These are phyloP conservation scores for Torrubiellomyces zombiae DNA, from an alignment of 2,329 filamentous ascomycete genomes.

Conservation along the genomic window DNA sequence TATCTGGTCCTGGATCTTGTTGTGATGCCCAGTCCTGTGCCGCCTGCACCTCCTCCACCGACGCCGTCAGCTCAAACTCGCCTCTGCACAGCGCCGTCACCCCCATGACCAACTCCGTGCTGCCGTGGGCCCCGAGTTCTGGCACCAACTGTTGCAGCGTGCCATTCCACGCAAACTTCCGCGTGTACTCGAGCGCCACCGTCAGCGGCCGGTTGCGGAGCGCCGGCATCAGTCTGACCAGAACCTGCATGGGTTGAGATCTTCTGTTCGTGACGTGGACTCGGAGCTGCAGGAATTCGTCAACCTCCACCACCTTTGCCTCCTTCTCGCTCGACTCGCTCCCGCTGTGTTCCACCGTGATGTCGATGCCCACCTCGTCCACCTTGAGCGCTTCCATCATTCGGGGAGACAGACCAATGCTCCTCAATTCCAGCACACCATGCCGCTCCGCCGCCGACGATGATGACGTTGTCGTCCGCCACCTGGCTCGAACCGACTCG, in stretches of 20 bases:
- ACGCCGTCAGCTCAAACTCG: slow-evolving; percentile 66
- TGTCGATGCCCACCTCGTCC: slow-evolving; percentile 57
- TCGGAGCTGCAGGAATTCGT: slow-evolving; percentile 48
- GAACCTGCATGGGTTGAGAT: slow-evolving; percentile 45
- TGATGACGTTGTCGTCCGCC: slow-evolving; percentile 49
- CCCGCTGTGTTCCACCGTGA: slow-evolving; percentile 30
- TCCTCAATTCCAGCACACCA: slow-evolving; percentile 61
- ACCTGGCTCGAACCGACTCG: slow-evolving; percentile 51
- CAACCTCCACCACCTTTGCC: slow-evolving; percentile 20
- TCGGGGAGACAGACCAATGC: slow-evolving; percentile 52
- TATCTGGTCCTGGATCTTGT: slow-evolving; percentile 27
- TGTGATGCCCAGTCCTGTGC: slow-evolving; percentile 19
- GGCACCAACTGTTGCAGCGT: slow-evolving; percentile 61
- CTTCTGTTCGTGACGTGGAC: slow-evolving; percentile 65
- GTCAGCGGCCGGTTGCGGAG: slow-evolving; percentile 56
- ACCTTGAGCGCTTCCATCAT: slow-evolving; percentile 76
- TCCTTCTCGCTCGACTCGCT: slow-evolving; percentile 6
- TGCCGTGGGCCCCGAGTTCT: slow-evolving; percentile 39
- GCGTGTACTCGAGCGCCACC: slow-evolving; percentile 63
- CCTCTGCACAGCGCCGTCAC: slow-evolving; percentile 63
- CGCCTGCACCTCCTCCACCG: slow-evolving; percentile 62
- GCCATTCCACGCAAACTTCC: slow-evolving; percentile 73
- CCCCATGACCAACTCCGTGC: slow-evolving; percentile 46
- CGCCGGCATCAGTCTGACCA: slow-evolving; percentile 62
- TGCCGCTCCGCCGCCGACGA: slow-evolving; percentile 32